phyloP scores from a whole-genome alignment of 1,284 basidiomycete genomes.

The Earliella scabrosa region DNA sequence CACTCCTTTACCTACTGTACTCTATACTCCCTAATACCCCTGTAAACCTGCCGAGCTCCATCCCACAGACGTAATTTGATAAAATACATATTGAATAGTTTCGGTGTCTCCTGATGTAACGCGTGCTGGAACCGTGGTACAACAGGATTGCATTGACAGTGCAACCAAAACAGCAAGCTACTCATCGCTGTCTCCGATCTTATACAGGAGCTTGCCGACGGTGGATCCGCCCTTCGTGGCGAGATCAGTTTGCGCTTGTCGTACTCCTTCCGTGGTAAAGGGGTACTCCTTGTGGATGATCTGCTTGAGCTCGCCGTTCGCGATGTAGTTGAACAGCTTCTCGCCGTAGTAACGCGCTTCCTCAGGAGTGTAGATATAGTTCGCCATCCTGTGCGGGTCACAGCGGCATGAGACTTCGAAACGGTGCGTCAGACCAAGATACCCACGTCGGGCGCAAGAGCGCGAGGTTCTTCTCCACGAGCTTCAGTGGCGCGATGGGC shows the following conservation, averaged over 20 bases:
- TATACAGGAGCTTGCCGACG: conserved; percentile 83
- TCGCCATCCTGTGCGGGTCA: conserved; percentile 49
- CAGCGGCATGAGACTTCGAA: not conserved
- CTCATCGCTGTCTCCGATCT: conserved; percentile 43
- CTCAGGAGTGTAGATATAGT: conserved; percentile 74
- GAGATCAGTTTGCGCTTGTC: conserved; percentile 82
- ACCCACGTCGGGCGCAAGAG: conserved; percentile 76
- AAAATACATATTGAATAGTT: too few species aligned
- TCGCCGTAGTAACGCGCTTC: conserved; percentile 71
- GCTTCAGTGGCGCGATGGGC: conserved; percentile 75
- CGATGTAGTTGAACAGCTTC: conserved; percentile 71
- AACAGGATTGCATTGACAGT: too few species aligned
- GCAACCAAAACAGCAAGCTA: too few species aligned
- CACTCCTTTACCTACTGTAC: not conserved
- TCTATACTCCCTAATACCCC: not conserved
- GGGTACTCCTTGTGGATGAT: conserved; percentile 81
- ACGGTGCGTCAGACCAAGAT: not conserved
- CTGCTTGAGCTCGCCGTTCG: conserved; percentile 67
- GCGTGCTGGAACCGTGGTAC: too few species aligned
- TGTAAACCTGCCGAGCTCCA: too few species aligned
- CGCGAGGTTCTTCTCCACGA: conserved; percentile 85
- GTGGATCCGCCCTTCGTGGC: conserved; percentile 68
- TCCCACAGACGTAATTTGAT: too few species aligned
- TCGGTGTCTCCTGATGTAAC: too few species aligned
- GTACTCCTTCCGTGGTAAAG: conserved; percentile 83